Evolutionary conservation across 2,329 filamentous ascomycete species (phyloP), one percentile per base, ranked within the genome.

Genomic region (Sarocladiaceae sp.): DNA sequence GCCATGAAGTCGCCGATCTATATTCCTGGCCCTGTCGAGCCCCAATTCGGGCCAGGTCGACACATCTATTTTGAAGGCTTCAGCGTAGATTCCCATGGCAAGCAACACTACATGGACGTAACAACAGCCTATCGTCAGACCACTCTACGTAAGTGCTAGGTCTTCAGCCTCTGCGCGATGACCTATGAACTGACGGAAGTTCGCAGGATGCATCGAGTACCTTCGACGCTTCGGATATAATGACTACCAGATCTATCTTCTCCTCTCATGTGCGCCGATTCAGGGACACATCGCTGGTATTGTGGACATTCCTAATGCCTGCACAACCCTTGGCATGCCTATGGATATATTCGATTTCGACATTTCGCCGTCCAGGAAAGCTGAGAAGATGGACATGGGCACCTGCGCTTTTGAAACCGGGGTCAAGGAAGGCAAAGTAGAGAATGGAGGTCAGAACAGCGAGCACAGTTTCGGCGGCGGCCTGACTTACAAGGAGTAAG

Each of bases 311-410:
- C 91, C 91, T 0, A 96, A 96, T 64, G 89, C 88, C 0, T 96
- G 92, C 64, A 96, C 91, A 3, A 96, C 92, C 0, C 74, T 96
- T 54, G 91, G 90, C 0, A 65, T 96, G 51, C 92, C 92, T 1
- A 90, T 96, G 77, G 92, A 96, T 70, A 95, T 97, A 51, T 97
- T 97, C 62, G 89, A 94, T 63, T 96, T 97, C 68, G 91, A 96
- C 65, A 93, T 96, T 59, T 81, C 83, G 44, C 89, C 90, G 11
- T 10, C 44, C 22, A 10, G 15, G 22, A 48, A 48, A 28, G 26
- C 26, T 22, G 4, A 48, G 3, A 55, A 56, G 12, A 61, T 57
- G 37, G 42, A 53, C 23, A 48, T 48, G 44, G 44, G 44, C 10
- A 31, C 13, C 33, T 94, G 89, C 66, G 88, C 88, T 1, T 87